Evolutionary conservation across 768 basidiomycete genomes (phyloP).

Genomic region (Termitomyces sp.): DNA sequence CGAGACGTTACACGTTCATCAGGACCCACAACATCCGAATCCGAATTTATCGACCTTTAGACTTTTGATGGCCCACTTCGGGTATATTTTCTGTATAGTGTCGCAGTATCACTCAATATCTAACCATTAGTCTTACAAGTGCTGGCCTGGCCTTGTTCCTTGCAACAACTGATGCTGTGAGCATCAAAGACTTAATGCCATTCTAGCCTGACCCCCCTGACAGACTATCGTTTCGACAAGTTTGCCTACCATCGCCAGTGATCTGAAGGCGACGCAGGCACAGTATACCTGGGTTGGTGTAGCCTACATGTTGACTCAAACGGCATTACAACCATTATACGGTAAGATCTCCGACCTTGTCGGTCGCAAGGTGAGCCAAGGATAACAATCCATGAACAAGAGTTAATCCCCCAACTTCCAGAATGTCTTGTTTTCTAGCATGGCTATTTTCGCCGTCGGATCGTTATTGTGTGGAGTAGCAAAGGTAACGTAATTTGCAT

Average conservation of each 20-base stretch:
- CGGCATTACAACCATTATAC: conserved; percentile 80
- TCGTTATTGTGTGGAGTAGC: conserved; percentile 79
- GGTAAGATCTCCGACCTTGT: conserved; percentile 75
- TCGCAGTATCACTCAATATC: not conserved
- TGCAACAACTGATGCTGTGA: conserved; percentile 80
- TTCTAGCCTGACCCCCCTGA: not conserved
- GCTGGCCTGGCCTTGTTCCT: conserved; percentile 79
- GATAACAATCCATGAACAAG: not conserved
- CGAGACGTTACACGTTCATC: conserved; percentile 21
- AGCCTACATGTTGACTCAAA: conserved; percentile 82
- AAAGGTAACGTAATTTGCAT: conserved; percentile 37
- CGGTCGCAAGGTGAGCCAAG: conserved; percentile 60
- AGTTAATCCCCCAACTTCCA: conserved; percentile 21
- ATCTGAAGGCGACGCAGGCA: conserved; percentile 59
- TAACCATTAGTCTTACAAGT: conserved; percentile 29
- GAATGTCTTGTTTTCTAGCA: conserved; percentile 69
- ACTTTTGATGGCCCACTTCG: conserved; percentile 62
- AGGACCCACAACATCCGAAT: conserved; percentile 11
- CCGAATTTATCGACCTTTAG: conserved; percentile 46
- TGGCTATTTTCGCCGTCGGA: conserved; percentile 69
- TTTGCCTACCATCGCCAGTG: conserved; percentile 72
- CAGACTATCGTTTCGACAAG: conserved; percentile 77
- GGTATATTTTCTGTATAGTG: conserved; percentile 33
- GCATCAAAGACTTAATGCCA: conserved; percentile 16
- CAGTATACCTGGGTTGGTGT: conserved; percentile 88